Evolutionary conservation across 2,329 filamentous ascomycete genomes (phyloP).

Genomic region (Sporothrix dimorphospora): DNA sequence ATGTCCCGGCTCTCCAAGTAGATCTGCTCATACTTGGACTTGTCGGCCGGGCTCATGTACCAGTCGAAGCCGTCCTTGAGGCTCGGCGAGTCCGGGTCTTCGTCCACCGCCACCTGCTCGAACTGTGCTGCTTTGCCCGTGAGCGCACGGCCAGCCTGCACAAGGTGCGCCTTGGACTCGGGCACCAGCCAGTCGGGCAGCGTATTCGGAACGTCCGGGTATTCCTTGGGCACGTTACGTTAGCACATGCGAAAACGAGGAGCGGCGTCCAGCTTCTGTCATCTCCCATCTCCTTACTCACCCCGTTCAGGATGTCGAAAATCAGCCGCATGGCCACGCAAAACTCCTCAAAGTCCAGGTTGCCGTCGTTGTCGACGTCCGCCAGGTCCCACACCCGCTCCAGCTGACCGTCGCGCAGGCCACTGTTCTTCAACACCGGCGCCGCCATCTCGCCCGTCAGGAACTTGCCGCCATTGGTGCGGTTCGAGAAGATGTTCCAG

Average conservation of each 20-base stretch:
- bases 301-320: conserved; percentile 95
- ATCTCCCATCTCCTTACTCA: conserved; percentile 48
- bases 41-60: conserved; percentile 96
- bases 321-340: conserved; percentile 98
- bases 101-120: conserved; percentile 70
- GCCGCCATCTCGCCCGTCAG: conserved; percentile 65
- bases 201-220: conserved; percentile 79
- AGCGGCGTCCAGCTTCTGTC: neutral
- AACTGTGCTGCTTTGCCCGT: conserved; percentile 80
- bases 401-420: conserved; percentile 73
- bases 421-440: conserved; percentile 66
- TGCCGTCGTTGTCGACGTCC: conserved; percentile 96
- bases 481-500: conserved; percentile 65
- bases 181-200: conserved; percentile 97
- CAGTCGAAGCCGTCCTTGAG: conserved; percentile 98
- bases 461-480: conserved; percentile 63
- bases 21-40: conserved; percentile 94
- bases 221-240: conserved; percentile 66
- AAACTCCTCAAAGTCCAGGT: conserved; percentile 98
- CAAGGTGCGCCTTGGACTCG: conserved; percentile 89
- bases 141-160: conserved; percentile 80
- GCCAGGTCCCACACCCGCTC: conserved; percentile 96
- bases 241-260: neutral
- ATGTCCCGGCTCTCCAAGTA: conserved; percentile 90
- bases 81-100: conserved; percentile 79